Conservation (phyloP, 2,329 filamentous ascomycete species). For the Scopulariopsis brevicaulis region DNA sequence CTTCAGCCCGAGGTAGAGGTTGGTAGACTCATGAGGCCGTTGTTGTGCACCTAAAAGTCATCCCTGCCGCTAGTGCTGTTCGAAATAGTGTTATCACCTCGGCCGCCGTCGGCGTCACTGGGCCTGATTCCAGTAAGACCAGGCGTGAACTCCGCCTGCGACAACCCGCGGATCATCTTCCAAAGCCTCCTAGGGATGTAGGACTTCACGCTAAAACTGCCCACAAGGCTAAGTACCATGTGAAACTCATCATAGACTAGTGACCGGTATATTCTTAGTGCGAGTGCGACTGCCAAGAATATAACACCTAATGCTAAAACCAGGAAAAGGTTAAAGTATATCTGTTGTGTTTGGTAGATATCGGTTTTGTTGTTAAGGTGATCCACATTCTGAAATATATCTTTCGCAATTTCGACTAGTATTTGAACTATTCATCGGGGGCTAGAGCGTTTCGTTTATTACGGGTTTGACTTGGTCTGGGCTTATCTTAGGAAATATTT, state of each 20-base stretch:
- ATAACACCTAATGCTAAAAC: neutral
- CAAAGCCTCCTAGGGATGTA: neutral
- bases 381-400: neutral
- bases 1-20: neutral
- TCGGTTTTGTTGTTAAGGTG: neutral
- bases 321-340: neutral
- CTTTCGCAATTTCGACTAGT: neutral
- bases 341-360: neutral
- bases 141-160: neutral
- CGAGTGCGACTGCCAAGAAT: neutral
- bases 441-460: neutral
- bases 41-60: neutral
- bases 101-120: neutral
- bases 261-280: neutral
- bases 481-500: neutral
- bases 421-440: neutral
- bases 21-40: neutral
- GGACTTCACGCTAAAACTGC: neutral
- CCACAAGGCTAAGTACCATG: neutral
- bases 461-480: neutral
- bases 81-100: neutral
- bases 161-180: neutral
- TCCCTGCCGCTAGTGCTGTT: neutral
- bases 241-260: neutral
- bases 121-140: neutral